Conservation (phyloP, 2,329 filamentous ascomycete genomes). For the Hypoxylon sp. region DNA sequence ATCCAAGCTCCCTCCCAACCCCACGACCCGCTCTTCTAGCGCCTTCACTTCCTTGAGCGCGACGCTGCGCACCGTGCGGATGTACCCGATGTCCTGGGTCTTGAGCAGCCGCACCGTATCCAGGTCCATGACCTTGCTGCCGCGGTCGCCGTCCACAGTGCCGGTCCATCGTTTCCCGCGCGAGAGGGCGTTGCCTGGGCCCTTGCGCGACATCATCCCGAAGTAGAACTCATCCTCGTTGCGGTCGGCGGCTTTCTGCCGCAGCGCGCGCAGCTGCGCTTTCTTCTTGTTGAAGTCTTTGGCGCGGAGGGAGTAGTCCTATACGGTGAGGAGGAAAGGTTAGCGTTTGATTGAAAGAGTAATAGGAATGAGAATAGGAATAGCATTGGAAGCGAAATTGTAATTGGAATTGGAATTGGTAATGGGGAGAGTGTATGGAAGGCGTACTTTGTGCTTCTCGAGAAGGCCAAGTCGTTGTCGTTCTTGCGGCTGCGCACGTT, state of each 20-base stretch:
- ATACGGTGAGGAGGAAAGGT: slow-evolving; percentile 2
- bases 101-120: slow-evolving; percentile 75
- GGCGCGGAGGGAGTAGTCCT: slow-evolving; percentile 77
- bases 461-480: slow-evolving; percentile 90
- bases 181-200: slow-evolving; percentile 66
- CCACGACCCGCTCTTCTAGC: slow-evolving; percentile 68
- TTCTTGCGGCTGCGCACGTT: slow-evolving; percentile 88
- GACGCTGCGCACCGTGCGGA: slow-evolving; percentile 74
- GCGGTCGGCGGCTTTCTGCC: slow-evolving; percentile 73
- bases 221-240: slow-evolving; percentile 83
- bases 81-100: slow-evolving; percentile 77
- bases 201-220: slow-evolving; percentile 75
- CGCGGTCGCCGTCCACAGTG: slow-evolving; percentile 70
- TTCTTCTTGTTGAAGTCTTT: slow-evolving; percentile 78
- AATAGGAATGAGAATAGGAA: not conserved
- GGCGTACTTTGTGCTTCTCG: slow-evolving; percentile 88
- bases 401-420: not conserved
- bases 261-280: slow-evolving; percentile 70
- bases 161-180: slow-evolving; percentile 69
- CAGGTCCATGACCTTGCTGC: slow-evolving; percentile 68
- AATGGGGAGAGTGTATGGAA: slow-evolving; percentile 16
- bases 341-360: slow-evolving; percentile 2
- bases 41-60: slow-evolving; percentile 70
- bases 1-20: slow-evolving; percentile 58
- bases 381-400: not conserved